phyloP scores from a whole-genome alignment of 805 yeast species.

The Debaryomyces tyrocola region DNA sequence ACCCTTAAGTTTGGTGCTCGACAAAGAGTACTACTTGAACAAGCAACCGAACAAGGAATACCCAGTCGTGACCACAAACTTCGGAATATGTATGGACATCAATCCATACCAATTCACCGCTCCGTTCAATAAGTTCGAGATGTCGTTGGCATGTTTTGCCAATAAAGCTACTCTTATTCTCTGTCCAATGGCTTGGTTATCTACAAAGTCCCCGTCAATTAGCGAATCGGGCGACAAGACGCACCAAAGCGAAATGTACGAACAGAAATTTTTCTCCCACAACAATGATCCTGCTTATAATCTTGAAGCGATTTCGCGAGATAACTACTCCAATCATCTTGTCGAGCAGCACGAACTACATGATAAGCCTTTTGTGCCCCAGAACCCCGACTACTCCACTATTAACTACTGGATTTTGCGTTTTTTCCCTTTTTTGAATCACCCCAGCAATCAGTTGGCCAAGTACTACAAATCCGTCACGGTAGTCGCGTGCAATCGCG shows the following conservation, averaged over 20 bases:
- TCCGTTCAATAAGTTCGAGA: slow-evolving; percentile 74
- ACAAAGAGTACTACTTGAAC: slow-evolving; percentile 16
- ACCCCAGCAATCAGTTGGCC: slow-evolving; percentile 25
- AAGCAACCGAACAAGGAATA: slow-evolving; percentile 21
- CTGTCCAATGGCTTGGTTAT: slow-evolving; percentile 88
- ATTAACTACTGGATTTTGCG: slow-evolving; percentile 76
- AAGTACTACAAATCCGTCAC: slow-evolving; percentile 23
- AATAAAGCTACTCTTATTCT: slow-evolving; percentile 56
- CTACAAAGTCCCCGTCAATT: slow-evolving; percentile 46
- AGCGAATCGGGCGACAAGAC: slow-evolving; percentile 9
- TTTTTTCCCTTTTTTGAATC: slow-evolving; percentile 59
- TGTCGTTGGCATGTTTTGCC: slow-evolving; percentile 51
- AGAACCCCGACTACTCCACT: slow-evolving; percentile 47
- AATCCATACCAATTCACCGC: slow-evolving; percentile 84
- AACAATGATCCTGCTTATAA: background rate
- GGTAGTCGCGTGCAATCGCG: slow-evolving; percentile 64
- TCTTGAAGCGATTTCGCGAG: background rate
- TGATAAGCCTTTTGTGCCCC: slow-evolving; percentile 17
- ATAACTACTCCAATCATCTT: background rate
- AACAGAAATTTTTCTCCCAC: background rate
- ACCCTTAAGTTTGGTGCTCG: slow-evolving; percentile 41
- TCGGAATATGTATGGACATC: slow-evolving; percentile 94
- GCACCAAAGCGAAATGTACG: background rate
- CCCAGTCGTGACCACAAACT: slow-evolving; percentile 35
- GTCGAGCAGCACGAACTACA: slow-evolving; percentile 1